Evolutionary conservation across 1,284 basidiomycete genomes (phyloP), one percentile per base, ranked within the genome.

Genomic region (Ceratobasidium sp.): DNA sequence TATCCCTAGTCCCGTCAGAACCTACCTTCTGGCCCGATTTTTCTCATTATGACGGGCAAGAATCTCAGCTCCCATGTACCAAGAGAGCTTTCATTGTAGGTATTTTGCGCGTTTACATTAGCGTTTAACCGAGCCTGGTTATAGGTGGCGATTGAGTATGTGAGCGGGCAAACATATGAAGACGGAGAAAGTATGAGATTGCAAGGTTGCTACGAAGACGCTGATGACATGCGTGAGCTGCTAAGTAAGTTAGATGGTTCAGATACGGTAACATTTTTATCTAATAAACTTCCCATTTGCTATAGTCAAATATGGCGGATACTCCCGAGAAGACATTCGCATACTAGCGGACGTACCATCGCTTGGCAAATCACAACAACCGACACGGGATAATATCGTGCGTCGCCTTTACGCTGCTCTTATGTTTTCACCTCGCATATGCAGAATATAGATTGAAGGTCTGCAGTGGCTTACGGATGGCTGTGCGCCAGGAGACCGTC

Each of bases 161-260:
- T 46, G 3, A 64, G 60, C 12, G 75, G 75, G 9, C 63, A 77
- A 49, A 46, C 42, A 1, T 77, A 68, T 18, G 53, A n/a, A 1
- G 75, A 77, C 60, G 75, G 63, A 2, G 13, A 23, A n/a, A 3
- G 4, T 4, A 77, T 77, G 75, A 18, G 58, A n/a, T 13, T 77
- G 53, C 51, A 63, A 68, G 75, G 75, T 67, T 77, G 75, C 64
- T 64, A 77, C 60, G 75, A 63, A 58, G 75, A 77, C 51, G 63
- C 75, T 26, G 58, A 67, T 18, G 75, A 77, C n/a, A 33, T 77
- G 20, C 53, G 53, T 13, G 75, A 77, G 33, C 55, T 77, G n/a
- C 40, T 77, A 20, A 53, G 75, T 77, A 60, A 20, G 39, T 77
- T 2, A 18, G 46, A 49, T 23, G 18, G 2, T 58, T 26, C 60